These are phyloP conservation scores for Acorus calamus DNA, from an alignment of 106 monocot species.

Conservation along the genomic window DNA sequence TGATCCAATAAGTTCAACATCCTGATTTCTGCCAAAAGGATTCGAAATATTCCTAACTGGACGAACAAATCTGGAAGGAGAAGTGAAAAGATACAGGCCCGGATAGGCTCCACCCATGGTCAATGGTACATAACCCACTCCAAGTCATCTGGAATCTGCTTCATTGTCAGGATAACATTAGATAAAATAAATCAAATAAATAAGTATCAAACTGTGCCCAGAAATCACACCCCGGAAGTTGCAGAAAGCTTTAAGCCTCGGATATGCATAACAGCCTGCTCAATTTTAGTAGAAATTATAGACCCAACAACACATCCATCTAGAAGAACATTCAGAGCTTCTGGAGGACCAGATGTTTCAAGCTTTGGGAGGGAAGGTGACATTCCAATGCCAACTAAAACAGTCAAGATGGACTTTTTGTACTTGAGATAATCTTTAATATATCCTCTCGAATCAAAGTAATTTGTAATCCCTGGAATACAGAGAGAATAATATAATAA, in stretches of 20 bases:
- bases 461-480: conserved; percentile 59
- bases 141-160: conserved; percentile 81
- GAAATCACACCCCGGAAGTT: conserved; percentile 32
- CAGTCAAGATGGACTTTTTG: conserved; percentile 40
- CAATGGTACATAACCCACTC: conserved; percentile 90
- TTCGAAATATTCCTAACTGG: conserved; percentile 65
- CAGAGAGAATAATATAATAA: neutral
- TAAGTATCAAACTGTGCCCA: neutral
- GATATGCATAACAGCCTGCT: conserved; percentile 58
- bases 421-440: conserved; percentile 64
- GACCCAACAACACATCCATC: conserved; percentile 92
- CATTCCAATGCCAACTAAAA: conserved; percentile 73
- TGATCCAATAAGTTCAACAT: conserved; percentile 85
- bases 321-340: conserved; percentile 69
- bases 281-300: conserved; percentile 47
- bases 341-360: conserved; percentile 76
- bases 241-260: conserved; percentile 58
- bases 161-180: neutral
- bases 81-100: conserved; percentile 78
- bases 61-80: conserved; percentile 88
- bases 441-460: conserved; percentile 55
- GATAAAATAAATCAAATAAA: conserved; percentile 1
- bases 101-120: conserved; percentile 86
- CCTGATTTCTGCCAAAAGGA: conserved; percentile 11
- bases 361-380: conserved; percentile 44